These are phyloP conservation scores for Cladorrhinum sp. DNA, from an alignment of 2,329 filamentous ascomycete species.

Conservation along the genomic window DNA sequence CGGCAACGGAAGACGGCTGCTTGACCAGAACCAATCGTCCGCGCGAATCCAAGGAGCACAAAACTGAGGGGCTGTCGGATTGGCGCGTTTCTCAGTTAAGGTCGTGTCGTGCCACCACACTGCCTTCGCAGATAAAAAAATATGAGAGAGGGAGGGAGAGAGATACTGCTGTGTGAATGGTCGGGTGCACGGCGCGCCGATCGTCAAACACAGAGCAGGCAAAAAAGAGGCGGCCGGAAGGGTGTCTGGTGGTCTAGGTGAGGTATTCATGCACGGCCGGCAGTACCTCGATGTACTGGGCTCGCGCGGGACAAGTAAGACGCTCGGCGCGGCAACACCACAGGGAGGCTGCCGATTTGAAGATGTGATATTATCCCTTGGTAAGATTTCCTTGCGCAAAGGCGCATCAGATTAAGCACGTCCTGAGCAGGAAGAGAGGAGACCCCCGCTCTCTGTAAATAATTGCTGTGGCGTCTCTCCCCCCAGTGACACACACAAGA, in stretches of 20 bases:
- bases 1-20: constrained; percentile 22
- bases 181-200: constrained; percentile 8
- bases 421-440: not conserved
- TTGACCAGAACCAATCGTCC: constrained; percentile 26
- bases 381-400: not conserved
- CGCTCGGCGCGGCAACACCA: constrained; percentile 16
- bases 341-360: constrained; percentile 10
- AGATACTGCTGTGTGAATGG: constrained; percentile 21
- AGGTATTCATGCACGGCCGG: constrained; percentile 28
- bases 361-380: not conserved
- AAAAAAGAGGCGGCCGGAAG: constrained; percentile 14
- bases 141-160: not conserved
- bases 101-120: constrained; percentile 29
- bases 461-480: not conserved
- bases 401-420: not conserved
- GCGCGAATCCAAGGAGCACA: constrained; percentile 21
- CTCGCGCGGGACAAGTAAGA: constrained; percentile 19
- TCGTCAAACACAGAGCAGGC: constrained; percentile 22
- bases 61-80: constrained; percentile 23
- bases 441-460: constrained; percentile 1
- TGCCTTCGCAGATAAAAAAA: constrained; percentile 15
- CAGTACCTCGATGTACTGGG: constrained; percentile 20
- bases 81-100: constrained; percentile 24
- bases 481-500: not conserved
- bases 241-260: constrained; percentile 15